Percentiles rank a stretch among this genome's conserved stretches.
phyloP scores from a whole-genome alignment of 2,329 filamentous ascomycete species.

The Xylariaceae sp. region DNA sequence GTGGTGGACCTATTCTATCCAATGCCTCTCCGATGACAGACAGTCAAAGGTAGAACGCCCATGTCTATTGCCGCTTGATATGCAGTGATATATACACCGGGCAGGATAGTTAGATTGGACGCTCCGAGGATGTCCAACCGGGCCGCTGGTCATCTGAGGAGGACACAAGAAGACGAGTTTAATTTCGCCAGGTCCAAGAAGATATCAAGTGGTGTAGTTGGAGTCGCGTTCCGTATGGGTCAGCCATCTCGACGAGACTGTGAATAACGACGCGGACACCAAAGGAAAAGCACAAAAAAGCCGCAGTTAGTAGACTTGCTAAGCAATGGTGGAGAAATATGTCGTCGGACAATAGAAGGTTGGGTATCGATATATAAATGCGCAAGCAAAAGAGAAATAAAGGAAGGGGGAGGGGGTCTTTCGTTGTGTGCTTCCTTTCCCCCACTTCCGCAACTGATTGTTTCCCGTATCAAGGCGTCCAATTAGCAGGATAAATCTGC shows the following conservation, averaged over 20 bases:
- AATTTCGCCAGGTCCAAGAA: not conserved
- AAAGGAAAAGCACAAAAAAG: not conserved
- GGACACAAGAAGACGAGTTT: no score
- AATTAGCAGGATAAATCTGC: no score
- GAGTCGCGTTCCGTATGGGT: not conserved
- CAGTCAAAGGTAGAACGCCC: no score
- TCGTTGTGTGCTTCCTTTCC: not conserved
- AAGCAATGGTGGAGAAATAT: conserved; percentile 1
- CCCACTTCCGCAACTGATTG: no score
- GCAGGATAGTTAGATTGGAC: no score
- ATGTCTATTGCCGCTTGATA: no score
- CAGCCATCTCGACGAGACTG: not conserved
- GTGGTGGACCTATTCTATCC: no score
- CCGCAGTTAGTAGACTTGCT: not conserved
- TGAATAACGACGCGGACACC: not conserved
- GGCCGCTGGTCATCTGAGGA: no score
- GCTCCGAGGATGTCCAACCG: no score
- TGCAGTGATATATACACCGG: no score
- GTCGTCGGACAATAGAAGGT: conserved; percentile 5
- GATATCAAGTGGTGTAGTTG: not conserved
- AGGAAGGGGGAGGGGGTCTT: not conserved
- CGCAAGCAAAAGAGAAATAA: not conserved
- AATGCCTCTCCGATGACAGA: no score
- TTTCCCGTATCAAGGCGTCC: no score
- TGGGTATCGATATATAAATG: conserved; percentile 13